Evolutionary conservation across 2,329 filamentous ascomycete species (phyloP).

Genomic region (Davidsoniella neocaledoniae): DNA sequence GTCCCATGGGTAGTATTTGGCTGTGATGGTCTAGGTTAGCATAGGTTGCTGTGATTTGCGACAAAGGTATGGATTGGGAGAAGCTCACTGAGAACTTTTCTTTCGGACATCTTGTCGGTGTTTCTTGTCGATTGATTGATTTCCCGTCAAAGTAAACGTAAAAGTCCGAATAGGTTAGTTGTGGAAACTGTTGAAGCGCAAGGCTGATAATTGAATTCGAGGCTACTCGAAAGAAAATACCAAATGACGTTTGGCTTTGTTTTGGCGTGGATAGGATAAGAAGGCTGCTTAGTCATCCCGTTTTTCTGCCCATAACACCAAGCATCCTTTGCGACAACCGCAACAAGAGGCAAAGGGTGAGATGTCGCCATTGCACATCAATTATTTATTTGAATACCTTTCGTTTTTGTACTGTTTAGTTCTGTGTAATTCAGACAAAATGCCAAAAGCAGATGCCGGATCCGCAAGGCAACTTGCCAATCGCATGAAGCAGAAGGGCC

Average conservation of each 20-base stretch:
- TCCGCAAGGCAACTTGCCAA: conserved; percentile 83
- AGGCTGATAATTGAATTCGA: neutral
- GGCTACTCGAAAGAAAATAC: neutral
- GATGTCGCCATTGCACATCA: too few species aligned
- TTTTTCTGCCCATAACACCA: neutral
- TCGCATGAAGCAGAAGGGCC: conserved; percentile 68
- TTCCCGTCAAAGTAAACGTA: neutral
- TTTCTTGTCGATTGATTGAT: neutral
- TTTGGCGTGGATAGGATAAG: conserved; percentile 3
- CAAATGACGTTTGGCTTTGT: neutral
- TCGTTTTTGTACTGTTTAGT: too few species aligned
- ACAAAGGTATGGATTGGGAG: neutral
- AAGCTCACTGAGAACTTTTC: conserved; percentile 50
- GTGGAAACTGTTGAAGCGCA: neutral
- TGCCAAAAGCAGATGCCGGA: conserved; percentile 86
- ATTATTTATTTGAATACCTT: too few species aligned
- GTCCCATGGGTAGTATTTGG: conserved; percentile 52
- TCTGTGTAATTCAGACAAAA: conserved; percentile 25
- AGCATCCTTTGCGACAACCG: conserved; percentile 6
- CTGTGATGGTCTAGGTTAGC: conserved; percentile 1
- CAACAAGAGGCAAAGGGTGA: too few species aligned
- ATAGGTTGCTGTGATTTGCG: conserved; percentile 1
- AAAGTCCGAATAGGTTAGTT: too few species aligned
- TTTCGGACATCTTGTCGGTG: conserved; percentile 54
- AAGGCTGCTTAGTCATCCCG: conserved; percentile 6